Evolutionary conservation across 805 yeast species (phyloP).

Genomic region (Helenozyma baotianmanensis): DNA sequence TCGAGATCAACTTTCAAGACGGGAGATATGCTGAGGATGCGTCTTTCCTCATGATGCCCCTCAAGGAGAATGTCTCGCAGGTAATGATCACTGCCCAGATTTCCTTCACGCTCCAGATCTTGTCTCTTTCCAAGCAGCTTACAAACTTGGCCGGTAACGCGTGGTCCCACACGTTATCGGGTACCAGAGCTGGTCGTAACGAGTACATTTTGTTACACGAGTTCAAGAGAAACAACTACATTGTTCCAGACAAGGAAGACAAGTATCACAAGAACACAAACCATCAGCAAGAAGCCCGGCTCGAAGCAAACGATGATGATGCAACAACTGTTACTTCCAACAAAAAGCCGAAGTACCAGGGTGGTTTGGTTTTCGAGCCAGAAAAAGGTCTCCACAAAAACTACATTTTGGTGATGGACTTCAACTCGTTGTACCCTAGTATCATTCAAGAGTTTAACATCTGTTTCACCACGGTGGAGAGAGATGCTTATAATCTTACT

Average conservation of each 20-base stretch:
- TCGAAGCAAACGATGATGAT: conserved; percentile 34
- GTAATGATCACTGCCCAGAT: conserved; percentile 71
- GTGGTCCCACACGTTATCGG: conserved; percentile 91
- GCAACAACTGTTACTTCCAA: conserved; percentile 47
- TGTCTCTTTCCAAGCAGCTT: conserved; percentile 84
- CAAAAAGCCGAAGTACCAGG: conserved; percentile 74
- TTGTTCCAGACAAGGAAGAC: conserved; percentile 82
- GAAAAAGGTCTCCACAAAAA: conserved; percentile 91
- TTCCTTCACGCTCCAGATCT: conserved; percentile 76
- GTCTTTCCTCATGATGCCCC: conserved; percentile 58
- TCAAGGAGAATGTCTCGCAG: conserved; percentile 62
- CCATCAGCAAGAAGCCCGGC: conserved; percentile 29
- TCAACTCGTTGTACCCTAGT: conserved; percentile 94
- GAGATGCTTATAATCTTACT: conserved; percentile 43
- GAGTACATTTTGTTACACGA: conserved; percentile 91
- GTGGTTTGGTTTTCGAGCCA: conserved; percentile 96
- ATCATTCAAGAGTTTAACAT: conserved; percentile 96
- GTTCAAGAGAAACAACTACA: conserved; percentile 70
- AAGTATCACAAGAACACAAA: conserved; percentile 33
- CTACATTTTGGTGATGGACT: conserved; percentile 91
- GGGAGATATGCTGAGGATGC: conserved; percentile 66
- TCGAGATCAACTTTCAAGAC: conserved; percentile 71
- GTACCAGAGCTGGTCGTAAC: conserved; percentile 94
- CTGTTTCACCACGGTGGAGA: conserved; percentile 91
- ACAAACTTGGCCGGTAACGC: conserved; percentile 96